A percentile compares a stretch with the other conserved stretches of the same genome.
phyloP scores from a whole-genome alignment of 805 yeast genomes.

The Metschnikowia baotianmanensis region DNA sequence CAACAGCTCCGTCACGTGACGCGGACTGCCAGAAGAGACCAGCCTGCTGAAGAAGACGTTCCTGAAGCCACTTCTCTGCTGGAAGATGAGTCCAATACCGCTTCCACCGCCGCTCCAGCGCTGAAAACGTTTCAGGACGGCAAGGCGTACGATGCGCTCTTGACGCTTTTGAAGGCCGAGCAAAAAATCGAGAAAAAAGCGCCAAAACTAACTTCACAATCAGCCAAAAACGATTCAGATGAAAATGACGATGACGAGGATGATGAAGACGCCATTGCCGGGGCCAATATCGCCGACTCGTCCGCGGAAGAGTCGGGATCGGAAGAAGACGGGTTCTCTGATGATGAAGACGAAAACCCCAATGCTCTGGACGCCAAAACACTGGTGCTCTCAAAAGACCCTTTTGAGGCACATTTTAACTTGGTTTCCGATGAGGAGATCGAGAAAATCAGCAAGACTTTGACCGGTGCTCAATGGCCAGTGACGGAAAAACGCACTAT shows the following conservation, averaged over 20 bases:
- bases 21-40: slow-evolving; percentile 48
- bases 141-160: slow-evolving; percentile 63
- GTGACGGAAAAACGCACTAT: slow-evolving; percentile 19
- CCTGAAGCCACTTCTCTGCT: slow-evolving; percentile 17
- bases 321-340: slow-evolving; percentile 15
- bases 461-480: slow-evolving; percentile 29
- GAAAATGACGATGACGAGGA: no score
- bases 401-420: slow-evolving; percentile 77
- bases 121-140: slow-evolving; percentile 27
- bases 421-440: slow-evolving; percentile 40
- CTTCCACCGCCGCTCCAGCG: not conserved
- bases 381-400: slow-evolving; percentile 57
- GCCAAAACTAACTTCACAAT: slow-evolving; percentile 21
- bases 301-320: slow-evolving; percentile 20
- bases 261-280: slow-evolving; percentile 24
- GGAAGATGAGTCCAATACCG: slow-evolving; percentile 17
- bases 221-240: no score
- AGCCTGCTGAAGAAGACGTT: slow-evolving; percentile 16
- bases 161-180: slow-evolving; percentile 52
- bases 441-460: slow-evolving; percentile 24
- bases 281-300: slow-evolving; percentile 25
- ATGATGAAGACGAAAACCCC: not conserved
- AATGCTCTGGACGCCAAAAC: not conserved
- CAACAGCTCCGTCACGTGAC: slow-evolving; percentile 57
- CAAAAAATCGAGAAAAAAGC: slow-evolving; percentile 1